A percentile compares a stretch with the other conserved stretches of the same genome.
Evolutionary conservation across 352 stramenopile species (phyloP).

Genomic region (Globisporangium alternatum): DNA sequence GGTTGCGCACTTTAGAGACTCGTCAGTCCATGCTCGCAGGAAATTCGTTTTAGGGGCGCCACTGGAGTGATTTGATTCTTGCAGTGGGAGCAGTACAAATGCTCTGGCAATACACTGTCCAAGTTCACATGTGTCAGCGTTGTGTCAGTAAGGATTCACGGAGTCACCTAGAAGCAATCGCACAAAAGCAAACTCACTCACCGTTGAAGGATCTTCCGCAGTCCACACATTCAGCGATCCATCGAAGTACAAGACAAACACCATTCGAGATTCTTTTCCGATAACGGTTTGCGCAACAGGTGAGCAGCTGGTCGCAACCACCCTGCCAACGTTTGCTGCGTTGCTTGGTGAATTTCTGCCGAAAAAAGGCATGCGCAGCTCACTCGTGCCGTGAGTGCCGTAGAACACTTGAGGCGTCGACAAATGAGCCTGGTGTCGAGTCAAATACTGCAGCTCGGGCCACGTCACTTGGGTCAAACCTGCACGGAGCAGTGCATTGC

Average conservation of each 20-base stretch:
- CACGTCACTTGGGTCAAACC: not conserved
- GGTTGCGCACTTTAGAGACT: not conserved
- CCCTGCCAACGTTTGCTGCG: not conserved
- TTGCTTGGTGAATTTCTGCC: not conserved
- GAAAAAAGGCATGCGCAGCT: not conserved
- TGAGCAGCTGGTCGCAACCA: not conserved
- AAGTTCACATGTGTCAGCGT: not conserved
- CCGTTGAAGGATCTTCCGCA: not conserved
- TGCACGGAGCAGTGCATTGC: not conserved
- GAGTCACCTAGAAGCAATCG: not conserved
- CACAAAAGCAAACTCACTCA: not conserved
- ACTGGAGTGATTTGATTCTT: not conserved
- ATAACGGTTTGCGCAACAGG: not conserved
- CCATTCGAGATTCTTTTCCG: not conserved
- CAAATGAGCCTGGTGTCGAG: not conserved
- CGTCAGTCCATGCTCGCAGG: conserved; percentile 1
- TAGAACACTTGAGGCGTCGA: not conserved
- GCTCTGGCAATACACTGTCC: not conserved
- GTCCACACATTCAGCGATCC: not conserved
- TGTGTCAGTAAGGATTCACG: not conserved
- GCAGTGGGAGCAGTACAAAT: not conserved
- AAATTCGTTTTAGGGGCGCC: not conserved
- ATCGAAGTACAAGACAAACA: not conserved
- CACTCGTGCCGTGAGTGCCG: not conserved
- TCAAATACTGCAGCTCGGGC: conserved; percentile 7